Evolutionary conservation across 371 early-diverging fungal genomes (phyloP).

Genomic region (Rhizopus stolonifer): DNA sequence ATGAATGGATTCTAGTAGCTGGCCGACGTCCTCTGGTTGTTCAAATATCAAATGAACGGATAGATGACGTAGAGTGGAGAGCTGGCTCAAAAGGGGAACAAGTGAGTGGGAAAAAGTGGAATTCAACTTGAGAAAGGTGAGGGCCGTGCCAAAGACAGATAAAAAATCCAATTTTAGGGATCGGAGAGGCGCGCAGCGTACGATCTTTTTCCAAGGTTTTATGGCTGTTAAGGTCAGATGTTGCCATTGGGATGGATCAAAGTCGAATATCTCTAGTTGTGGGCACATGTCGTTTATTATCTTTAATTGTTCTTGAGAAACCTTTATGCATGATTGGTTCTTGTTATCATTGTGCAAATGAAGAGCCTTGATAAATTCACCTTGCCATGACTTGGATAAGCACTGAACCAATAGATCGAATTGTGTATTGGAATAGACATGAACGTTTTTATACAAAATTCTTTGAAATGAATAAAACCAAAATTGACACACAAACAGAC

Average conservation of each 20-base stretch:
- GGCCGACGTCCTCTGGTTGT: neutral
- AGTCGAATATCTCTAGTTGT: constrained; percentile 11
- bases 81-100: too few relatives aligned
- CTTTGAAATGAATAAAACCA: constrained; percentile 16
- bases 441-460: constrained; percentile 6
- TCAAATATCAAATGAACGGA: too few relatives aligned
- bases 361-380: neutral
- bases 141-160: neutral
- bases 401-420: neutral
- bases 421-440: constrained; percentile 5
- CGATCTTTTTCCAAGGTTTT: constrained; percentile 5
- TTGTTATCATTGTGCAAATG: neutral
- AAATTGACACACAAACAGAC: constrained; percentile 9
- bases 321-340: neutral
- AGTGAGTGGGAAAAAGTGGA: neutral
- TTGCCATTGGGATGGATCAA: constrained; percentile 15
- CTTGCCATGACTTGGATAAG: neutral
- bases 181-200: constrained; percentile 3
- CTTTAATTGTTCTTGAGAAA: constrained; percentile 12
- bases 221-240: neutral
- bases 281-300: constrained; percentile 10
- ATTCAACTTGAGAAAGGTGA: neutral
- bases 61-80: neutral
- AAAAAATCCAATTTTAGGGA: neutral
- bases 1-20: neutral